Percentiles rank a stretch among this genome's conserved stretches.
These are phyloP conservation scores for Psilocybe subaeruginosa DNA, from an alignment of 768 basidiomycete genomes.

Conservation along the genomic window DNA sequence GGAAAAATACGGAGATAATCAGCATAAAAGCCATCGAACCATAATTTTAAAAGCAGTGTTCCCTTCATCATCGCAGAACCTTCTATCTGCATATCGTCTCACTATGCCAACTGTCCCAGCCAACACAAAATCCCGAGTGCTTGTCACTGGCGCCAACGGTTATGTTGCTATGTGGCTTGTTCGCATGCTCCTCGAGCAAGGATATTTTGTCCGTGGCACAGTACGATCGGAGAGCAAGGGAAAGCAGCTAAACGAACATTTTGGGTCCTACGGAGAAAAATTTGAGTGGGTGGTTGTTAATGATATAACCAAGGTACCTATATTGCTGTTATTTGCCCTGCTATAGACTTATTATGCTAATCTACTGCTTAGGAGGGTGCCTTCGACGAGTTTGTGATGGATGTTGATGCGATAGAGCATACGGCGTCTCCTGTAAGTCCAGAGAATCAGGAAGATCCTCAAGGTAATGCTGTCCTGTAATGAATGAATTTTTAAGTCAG, in stretches of 20 bases:
- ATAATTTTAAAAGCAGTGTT: no score
- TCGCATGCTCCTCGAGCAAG: slow-evolving; percentile 57
- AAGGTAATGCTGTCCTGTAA: slow-evolving; percentile 19
- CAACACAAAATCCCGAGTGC: slow-evolving; percentile 25
- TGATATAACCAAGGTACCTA: slow-evolving; percentile 54
- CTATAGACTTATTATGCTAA: slow-evolving; percentile 19
- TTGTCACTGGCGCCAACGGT: slow-evolving; percentile 64
- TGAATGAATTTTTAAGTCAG: no score
- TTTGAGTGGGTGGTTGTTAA: slow-evolving; percentile 71
- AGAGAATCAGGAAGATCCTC: slow-evolving; percentile 42
- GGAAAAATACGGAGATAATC: no score
- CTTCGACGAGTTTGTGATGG: slow-evolving; percentile 80
- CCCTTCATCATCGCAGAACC: no score
- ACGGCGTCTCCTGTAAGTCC: slow-evolving; percentile 62
- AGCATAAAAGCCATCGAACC: no score
- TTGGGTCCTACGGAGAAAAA: slow-evolving; percentile 55
- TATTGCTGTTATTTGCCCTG: no score
- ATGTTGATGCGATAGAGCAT: slow-evolving; percentile 72
- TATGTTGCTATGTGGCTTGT: slow-evolving; percentile 66
- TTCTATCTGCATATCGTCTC: no score
- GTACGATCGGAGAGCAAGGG: slow-evolving; percentile 67
- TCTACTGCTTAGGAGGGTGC: slow-evolving; percentile 51
- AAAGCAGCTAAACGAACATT: slow-evolving; percentile 53
- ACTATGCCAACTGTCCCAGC: no score
- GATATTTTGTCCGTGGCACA: slow-evolving; percentile 66